Base-by-base conservation (phyloP, 192 early-diverging fungal genomes). In the Podila verticillata region DNA sequence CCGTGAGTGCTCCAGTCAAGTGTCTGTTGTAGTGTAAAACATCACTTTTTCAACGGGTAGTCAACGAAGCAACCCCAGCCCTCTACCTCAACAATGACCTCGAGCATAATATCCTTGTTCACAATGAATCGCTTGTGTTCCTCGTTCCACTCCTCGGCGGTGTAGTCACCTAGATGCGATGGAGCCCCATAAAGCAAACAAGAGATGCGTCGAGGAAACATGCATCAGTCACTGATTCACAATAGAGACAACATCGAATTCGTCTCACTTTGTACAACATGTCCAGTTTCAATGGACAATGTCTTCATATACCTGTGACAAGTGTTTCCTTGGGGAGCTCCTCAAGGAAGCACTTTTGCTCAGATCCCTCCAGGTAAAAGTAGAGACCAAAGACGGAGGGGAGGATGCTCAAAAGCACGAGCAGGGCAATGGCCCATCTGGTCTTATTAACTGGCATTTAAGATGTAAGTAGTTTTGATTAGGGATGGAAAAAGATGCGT, bases 271-370 rank as follows among this genome's bases (percentile, higher is more conserved):
- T n/a, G 51, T 54, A 9, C 51, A 54, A 26, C 51, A 24, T 54
- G 20, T 12, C 5, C 51, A 24, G 15, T 47, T 47, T 54, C 51
- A 26, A 24, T 54, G 6, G 20, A n/a, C 5, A n/a, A 0, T 54
- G 26, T 22, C 20, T 35, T 62, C 1, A 13, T 73, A 61, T 82
- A 90, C 96, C 95, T 24, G 92, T 89, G 31, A 96, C 92, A 54
- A 93, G 87, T 30, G 95, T 94, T 65, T 95, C 94, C 78, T 90
- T 91, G 28, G 97, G 95, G 36, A 98, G 86, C 69, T 98, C 96
- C 75, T 98, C 97, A n/a, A 94, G 84, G 68, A 98, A 98, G 83
- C 97, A 98, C 75, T 93, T 90, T 75, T 92, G 90, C 68, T 96
- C 93, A 47, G 81, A 82, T 63, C 94, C 94, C 64, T 95, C 95